Base-by-base conservation (phyloP, 352 stramenopile species). In the Phytophthora pini region DNA sequence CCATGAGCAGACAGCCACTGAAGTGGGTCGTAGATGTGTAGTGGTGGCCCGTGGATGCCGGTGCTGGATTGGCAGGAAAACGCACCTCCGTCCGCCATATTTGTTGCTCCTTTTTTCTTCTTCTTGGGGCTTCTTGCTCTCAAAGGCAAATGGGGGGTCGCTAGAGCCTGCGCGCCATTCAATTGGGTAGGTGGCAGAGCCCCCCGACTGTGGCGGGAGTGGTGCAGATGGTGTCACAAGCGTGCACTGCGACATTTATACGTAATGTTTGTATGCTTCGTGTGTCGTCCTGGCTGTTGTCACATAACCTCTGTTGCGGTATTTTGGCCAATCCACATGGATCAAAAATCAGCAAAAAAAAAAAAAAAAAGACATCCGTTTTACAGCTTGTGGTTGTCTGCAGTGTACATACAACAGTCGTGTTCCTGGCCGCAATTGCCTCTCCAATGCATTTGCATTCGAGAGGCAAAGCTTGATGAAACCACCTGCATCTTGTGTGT, bases 51-150 rank as follows among this genome's bases (percentile, higher is more conserved):
- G 47, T 8, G 48, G 5, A 13, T 22, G 43, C 17, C 39, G 22
- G 32, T 34, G 56, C 29, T 49, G 15, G 10, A 17, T 15, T 7
- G 7, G 36, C 12, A 27, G 4, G 32, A 11, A 36, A 27, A 73
- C 74, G 56, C 48, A 82, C 74, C 74, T 79, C 68, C 70, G 78
- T 80, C 74, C 62, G 60, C 74, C 65, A 79, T 76, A 54, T 61
- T 77, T 76, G 50, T 44, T 64, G 51, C 45, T 71, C 55, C 60
- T 68, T 60, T 70, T 36, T 36, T 54, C 62, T 59, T 61, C 51
- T 68, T 64, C 68, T 73, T 79, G 36, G 40, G 70, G 69, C 69
- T 67, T 74, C 36, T 58, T 70, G 55, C 46, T 72, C 68, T 70
- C 63, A 76, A 76, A 73, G 65, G 58, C 48, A 56, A 71, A 70